Conservation (phyloP, 2,329 filamentous ascomycete species). For the Ophiosphaerella narmari region DNA sequence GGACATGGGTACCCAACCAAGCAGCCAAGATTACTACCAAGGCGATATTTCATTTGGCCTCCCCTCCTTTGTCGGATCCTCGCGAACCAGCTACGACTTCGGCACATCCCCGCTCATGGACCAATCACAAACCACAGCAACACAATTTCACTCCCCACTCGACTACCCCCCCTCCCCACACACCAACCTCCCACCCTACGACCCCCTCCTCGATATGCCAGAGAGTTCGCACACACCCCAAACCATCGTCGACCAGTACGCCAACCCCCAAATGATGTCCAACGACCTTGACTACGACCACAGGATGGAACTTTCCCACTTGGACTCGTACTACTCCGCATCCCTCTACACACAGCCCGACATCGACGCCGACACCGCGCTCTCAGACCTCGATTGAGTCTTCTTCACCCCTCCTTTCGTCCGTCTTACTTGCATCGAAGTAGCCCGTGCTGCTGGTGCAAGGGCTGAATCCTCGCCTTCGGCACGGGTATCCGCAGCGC, state of each 20-base stretch:
- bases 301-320: background rate
- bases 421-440: background rate
- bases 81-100: conserved; percentile 2
- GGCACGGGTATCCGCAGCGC: too few species aligned
- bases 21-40: conserved; percentile 2
- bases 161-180: background rate
- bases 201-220: background rate
- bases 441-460: too few species aligned
- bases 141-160: background rate
- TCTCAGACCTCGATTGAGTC: background rate
- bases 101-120: background rate
- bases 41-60: background rate
- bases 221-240: background rate
- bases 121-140: background rate
- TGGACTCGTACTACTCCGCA: background rate
- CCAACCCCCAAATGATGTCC: background rate
- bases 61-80: conserved; percentile 1
- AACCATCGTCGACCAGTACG: background rate
- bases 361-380: background rate
- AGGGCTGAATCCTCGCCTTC: too few species aligned
- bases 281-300: background rate
- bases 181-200: background rate
- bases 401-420: background rate
- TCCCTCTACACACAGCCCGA: background rate
- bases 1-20: conserved; percentile 3